These are phyloP conservation scores for Ceratocystis cubensis DNA, from an alignment of 2,329 filamentous ascomycete genomes.

Conservation along the genomic window DNA sequence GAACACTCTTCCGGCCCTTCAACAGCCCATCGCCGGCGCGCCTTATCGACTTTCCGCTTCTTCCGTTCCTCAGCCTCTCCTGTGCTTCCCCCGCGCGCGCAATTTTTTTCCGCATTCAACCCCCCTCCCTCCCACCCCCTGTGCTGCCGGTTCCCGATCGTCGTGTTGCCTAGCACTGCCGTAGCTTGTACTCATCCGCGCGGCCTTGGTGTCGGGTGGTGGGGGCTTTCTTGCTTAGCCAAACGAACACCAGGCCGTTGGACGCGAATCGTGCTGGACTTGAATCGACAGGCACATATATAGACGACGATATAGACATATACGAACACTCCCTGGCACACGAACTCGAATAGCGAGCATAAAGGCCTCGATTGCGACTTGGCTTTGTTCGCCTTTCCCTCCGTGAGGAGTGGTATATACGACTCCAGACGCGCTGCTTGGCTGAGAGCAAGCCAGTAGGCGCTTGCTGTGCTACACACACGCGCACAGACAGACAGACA, in stretches of 20 bases:
- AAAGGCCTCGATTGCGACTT: not conserved
- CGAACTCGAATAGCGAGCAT: not conserved
- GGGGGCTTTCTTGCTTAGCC: slow-evolving; percentile 4
- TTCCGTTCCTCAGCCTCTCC: too few relatives aligned
- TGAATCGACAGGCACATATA: not conserved
- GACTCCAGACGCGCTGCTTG: too few relatives aligned
- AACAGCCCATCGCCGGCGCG: too few relatives aligned
- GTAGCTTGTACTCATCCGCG: not conserved
- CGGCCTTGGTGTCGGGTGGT: not conserved
- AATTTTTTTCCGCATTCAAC: too few relatives aligned
- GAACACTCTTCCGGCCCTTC: too few relatives aligned
- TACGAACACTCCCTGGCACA: not conserved
- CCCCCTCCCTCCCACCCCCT: too few relatives aligned
- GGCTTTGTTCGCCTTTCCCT: too few relatives aligned
- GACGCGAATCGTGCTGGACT: not conserved
- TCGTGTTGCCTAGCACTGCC: not conserved
- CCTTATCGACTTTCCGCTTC: too few relatives aligned
- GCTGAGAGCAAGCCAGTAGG: too few relatives aligned
- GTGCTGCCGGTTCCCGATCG: not conserved
- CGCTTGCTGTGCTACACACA: not conserved
- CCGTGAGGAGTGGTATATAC: too few relatives aligned
- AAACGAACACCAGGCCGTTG: not conserved
- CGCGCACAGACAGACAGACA: not conserved
- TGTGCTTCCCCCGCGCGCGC: too few relatives aligned
- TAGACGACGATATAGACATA: not conserved